phyloP scores from a whole-genome alignment of 257 asterid species.

The Salvia miltiorrhiza region DNA sequence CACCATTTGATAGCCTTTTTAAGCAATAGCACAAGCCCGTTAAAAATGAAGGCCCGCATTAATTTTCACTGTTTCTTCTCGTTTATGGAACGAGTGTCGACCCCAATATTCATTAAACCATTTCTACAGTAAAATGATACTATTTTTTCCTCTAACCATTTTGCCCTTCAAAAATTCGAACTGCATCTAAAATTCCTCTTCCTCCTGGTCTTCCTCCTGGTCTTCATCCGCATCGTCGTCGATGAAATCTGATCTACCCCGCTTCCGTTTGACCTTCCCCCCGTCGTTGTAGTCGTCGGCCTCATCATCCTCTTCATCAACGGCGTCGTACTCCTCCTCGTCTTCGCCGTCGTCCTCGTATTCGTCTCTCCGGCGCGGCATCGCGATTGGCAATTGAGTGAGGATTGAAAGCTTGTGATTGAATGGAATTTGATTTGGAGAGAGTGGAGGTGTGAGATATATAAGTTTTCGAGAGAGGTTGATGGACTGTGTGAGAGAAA shows the following conservation, averaged over 20 bases:
- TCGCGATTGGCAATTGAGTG: slow-evolving; percentile 14
- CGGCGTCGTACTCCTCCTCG: slow-evolving; percentile 53
- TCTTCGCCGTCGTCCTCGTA: slow-evolving; percentile 65
- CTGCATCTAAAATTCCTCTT: too few relatives aligned
- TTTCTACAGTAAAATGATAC: too few relatives aligned
- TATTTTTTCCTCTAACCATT: too few relatives aligned
- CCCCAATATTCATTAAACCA: too few relatives aligned
- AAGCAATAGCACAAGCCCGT: too few relatives aligned
- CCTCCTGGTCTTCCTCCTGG: slow-evolving; percentile 82
- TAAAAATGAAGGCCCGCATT: too few relatives aligned
- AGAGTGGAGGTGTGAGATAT: background rate
- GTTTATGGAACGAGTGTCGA: too few relatives aligned
- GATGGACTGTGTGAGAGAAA: background rate
- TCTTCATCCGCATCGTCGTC: slow-evolving; percentile 84
- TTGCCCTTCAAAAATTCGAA: too few relatives aligned
- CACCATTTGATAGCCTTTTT: too few relatives aligned
- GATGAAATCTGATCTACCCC: slow-evolving; percentile 60
- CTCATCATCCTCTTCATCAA: slow-evolving; percentile 66
- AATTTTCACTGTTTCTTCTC: too few relatives aligned
- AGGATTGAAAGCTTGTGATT: background rate
- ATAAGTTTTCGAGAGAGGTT: background rate
- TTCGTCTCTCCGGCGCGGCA: slow-evolving; percentile 58
- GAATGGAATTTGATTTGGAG: slow-evolving; percentile 1
- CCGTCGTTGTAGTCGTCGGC: slow-evolving; percentile 51
- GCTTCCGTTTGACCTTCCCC: slow-evolving; percentile 62